Evolutionary conservation across 208 protist genomes (phyloP), one percentile per base, ranked within the genome.

Genomic region (Leishmania gerbilli): DNA sequence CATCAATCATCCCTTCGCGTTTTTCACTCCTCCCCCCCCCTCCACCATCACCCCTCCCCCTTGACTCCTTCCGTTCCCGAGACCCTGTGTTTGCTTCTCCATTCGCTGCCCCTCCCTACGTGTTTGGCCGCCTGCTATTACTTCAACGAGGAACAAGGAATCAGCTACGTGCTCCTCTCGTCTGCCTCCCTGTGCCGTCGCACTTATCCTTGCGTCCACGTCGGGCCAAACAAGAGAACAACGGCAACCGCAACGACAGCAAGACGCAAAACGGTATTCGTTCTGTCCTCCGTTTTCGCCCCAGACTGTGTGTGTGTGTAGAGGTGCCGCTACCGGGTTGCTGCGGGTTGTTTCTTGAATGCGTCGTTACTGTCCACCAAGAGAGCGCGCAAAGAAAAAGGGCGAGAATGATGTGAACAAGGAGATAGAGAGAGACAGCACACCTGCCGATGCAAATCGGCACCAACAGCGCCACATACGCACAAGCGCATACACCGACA

Each of bases 401-500:
- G 13, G 31, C 27, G 45, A 79, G 42, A 37, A 31, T 19, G 15
- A 21, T 40, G 37, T 21, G 69, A 71, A 55, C 49, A 58, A 40
- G 34, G 19, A 69, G 24, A 37, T 34, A 34, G 45, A 55, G 4
- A 27, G 19, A 62, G 15, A 27, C 1, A 42, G 31, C 45, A 40
- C 27, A 37, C 51, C n/a, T 40, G 34, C n/a, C 31, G 6, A 76
- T 42, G 34, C 34, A 76, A 51, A 76, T 37, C 72, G 51, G 51
- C 72, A 76, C 72, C 21, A 58, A 31, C n/a, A 76, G 37, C 17
- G 31, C 17, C 51, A 76, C 71, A 62, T 40, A 62, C 49, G 19
- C 49, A 58, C 47, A 55, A 19, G 19, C 15, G 15, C 19, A n/a
- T 24, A 45, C 51, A 60, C 17, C 15, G n/a, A 60, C 11, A 13